Percentiles rank a stretch among this genome's conserved stretches.
Conservation (phyloP, 495 filamentous ascomycete genomes). For the Penicillium dipodomyicola region DNA sequence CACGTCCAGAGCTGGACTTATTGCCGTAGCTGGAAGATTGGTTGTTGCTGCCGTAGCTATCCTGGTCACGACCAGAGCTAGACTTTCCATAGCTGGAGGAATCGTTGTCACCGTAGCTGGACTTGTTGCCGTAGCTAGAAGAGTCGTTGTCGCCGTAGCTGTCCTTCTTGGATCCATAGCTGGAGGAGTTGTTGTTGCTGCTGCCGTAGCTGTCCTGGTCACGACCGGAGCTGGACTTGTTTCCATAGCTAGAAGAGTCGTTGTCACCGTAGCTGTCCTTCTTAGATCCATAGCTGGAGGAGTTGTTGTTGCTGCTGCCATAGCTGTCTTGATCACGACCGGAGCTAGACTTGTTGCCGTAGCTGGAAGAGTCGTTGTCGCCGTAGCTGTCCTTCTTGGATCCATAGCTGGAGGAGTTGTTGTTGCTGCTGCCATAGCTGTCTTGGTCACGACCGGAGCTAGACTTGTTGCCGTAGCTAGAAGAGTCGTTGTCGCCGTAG, state of each 20-base stretch:
- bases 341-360: slow-evolving; percentile 5
- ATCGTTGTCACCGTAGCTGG: too few relatives aligned
- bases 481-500: slow-evolving; percentile 2
- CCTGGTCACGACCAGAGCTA: not conserved
- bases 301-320: not conserved
- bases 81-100: too few relatives aligned
- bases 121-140: too few relatives aligned
- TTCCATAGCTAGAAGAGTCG: too few relatives aligned
- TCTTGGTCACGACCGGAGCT: not conserved
- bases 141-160: too few relatives aligned
- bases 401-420: not conserved
- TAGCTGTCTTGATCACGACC: not conserved
- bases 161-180: too few relatives aligned
- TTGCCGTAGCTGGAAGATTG: not conserved
- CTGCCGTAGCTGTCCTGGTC: too few relatives aligned
- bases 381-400: slow-evolving; percentile 1
- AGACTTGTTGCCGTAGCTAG: not conserved
- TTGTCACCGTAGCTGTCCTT: too few relatives aligned
- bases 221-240: too few relatives aligned
- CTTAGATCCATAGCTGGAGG: not conserved
- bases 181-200: too few relatives aligned
- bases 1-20: not conserved
- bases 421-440: not conserved
- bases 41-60: not conserved
- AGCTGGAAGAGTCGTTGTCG: not conserved